Percentiles rank a stretch among this genome's conserved stretches.
These are phyloP conservation scores for Aspergillus ustus DNA, from an alignment of 2,329 filamentous ascomycete genomes.

Conservation along the genomic window DNA sequence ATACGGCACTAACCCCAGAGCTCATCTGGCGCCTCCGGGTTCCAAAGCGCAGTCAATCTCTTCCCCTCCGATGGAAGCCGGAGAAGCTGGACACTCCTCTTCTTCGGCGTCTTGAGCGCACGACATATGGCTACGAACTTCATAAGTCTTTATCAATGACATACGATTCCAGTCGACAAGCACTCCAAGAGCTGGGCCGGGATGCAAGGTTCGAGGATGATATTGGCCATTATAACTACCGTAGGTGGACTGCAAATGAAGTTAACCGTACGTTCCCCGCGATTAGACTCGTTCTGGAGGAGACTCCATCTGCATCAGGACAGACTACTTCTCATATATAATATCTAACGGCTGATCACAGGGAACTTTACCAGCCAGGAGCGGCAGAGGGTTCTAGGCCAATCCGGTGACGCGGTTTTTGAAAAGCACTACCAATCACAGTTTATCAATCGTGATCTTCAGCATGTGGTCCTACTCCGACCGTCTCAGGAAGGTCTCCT, in stretches of 20 bases:
- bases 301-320: constrained; percentile 1
- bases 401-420: constrained; percentile 31
- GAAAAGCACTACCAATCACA: constrained; percentile 34
- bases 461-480: constrained; percentile 34
- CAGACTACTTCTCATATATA: constrained; percentile 9
- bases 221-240: constrained; percentile 36
- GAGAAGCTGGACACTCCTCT: constrained; percentile 30
- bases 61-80: constrained; percentile 29
- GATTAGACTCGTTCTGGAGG: constrained; percentile 6
- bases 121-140: constrained; percentile 29
- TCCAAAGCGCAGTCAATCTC: constrained; percentile 22
- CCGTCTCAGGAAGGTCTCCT: constrained; percentile 31
- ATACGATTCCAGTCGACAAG: constrained; percentile 29
- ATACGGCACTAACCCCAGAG: constrained; percentile 30
- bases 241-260: constrained; percentile 33
- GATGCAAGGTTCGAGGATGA: constrained; percentile 33
- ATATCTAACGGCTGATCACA: constrained; percentile 21
- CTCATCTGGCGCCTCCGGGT: constrained; percentile 32
- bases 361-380: constrained; percentile 35
- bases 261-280: constrained; percentile 29
- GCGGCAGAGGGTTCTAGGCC: constrained; percentile 30
- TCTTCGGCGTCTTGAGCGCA: constrained; percentile 30
- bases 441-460: constrained; percentile 31
- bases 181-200: constrained; percentile 30
- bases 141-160: constrained; percentile 30